phyloP scores from a whole-genome alignment of 2,329 filamentous ascomycete species.

The Aspergillus phoenicis region DNA sequence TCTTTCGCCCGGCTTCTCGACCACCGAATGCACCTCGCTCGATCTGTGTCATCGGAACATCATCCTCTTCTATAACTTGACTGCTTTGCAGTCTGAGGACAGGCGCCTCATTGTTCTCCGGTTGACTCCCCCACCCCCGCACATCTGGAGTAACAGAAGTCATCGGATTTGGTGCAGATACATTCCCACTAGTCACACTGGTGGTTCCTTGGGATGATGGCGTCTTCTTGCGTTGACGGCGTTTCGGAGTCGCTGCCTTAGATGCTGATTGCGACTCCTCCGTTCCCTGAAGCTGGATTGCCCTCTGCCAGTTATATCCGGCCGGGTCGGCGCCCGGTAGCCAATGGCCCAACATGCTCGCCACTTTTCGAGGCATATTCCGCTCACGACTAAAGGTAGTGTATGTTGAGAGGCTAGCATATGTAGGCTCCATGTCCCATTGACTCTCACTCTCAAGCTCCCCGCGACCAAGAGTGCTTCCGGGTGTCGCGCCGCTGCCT shows the following conservation, averaged over 20 bases:
- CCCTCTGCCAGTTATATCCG: slow-evolving; percentile 38
- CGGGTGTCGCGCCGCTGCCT: neutral
- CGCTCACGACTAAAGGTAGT: slow-evolving; percentile 30
- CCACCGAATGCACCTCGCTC: slow-evolving; percentile 44
- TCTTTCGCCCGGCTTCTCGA: slow-evolving; percentile 34
- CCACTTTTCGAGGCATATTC: slow-evolving; percentile 26
- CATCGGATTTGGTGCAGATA: slow-evolving; percentile 21
- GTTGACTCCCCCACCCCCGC: slow-evolving; percentile 38
- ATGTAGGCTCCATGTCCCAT: slow-evolving; percentile 10
- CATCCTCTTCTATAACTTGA: slow-evolving; percentile 36
- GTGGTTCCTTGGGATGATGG: slow-evolving; percentile 19
- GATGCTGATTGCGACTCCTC: slow-evolving; percentile 24
- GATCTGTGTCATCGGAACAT: slow-evolving; percentile 44
- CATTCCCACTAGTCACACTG: slow-evolving; percentile 11
- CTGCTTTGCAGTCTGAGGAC: slow-evolving; percentile 34
- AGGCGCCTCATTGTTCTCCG: slow-evolving; percentile 24
- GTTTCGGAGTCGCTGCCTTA: slow-evolving; percentile 23
- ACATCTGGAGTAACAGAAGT: slow-evolving; percentile 29
- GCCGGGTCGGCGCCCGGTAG: slow-evolving; percentile 34
- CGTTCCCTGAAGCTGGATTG: slow-evolving; percentile 21
- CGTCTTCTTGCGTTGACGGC: slow-evolving; percentile 31
- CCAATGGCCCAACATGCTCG: slow-evolving; percentile 42
- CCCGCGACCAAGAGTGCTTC: neutral
- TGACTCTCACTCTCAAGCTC: neutral
- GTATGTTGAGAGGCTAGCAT: slow-evolving; percentile 32